Evolutionary conservation across 2,329 filamentous ascomycete genomes (phyloP).

Genomic region (Penicillium occitanis): DNA sequence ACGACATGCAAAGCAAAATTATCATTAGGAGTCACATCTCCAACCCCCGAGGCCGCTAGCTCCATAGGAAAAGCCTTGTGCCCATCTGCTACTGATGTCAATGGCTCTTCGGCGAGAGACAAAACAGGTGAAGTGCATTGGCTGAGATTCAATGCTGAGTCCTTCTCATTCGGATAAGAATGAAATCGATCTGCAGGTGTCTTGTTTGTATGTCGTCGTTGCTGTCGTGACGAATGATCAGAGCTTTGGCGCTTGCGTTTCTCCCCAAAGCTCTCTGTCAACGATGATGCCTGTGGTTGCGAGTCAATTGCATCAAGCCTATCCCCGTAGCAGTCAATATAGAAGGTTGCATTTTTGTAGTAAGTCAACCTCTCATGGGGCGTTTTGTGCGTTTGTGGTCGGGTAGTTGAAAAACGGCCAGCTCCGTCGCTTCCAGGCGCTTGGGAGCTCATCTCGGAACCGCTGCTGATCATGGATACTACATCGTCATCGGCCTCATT

Average conservation of each 20-base stretch:
- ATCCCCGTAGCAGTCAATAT: slow-evolving; percentile 62
- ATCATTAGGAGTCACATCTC: slow-evolving; percentile 35
- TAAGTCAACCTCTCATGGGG: slow-evolving; percentile 66
- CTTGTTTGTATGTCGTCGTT: neutral
- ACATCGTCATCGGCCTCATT: slow-evolving; percentile 8
- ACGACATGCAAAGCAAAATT: slow-evolving; percentile 37
- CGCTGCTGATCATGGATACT: slow-evolving; percentile 12
- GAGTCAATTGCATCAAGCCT: neutral
- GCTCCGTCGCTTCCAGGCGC: neutral
- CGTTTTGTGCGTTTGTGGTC: slow-evolving; percentile 29
- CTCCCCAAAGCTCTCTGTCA: neutral
- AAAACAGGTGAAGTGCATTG: slow-evolving; percentile 14
- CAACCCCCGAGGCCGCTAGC: slow-evolving; percentile 35
- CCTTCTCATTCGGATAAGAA: slow-evolving; percentile 11
- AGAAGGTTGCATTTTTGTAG: slow-evolving; percentile 77
- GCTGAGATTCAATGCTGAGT: neutral
- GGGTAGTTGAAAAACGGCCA: slow-evolving; percentile 24
- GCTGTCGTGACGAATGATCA: neutral
- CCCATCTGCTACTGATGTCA: slow-evolving; percentile 15
- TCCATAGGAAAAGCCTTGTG: slow-evolving; percentile 27
- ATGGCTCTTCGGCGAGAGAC: slow-evolving; percentile 13
- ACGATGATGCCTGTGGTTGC: neutral
- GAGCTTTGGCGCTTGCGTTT: slow-evolving; percentile 10
- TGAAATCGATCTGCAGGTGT: neutral
- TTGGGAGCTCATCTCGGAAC: neutral